Conservation (phyloP, 2,329 filamentous ascomycete species). For the Conoideocrella luteorostrata region DNA sequence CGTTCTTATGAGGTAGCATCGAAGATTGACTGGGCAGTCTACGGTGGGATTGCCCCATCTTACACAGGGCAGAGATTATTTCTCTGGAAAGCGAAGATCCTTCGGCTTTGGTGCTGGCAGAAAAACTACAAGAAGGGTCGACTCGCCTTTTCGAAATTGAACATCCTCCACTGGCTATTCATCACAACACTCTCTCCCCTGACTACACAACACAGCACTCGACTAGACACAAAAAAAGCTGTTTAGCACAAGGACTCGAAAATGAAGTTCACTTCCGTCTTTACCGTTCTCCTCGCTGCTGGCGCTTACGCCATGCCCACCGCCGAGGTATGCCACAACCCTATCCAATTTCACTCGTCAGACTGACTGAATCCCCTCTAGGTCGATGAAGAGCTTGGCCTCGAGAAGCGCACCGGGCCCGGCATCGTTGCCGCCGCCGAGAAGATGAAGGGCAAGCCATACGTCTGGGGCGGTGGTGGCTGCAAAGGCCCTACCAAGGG, state of each 20-base stretch:
- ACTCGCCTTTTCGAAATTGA: too few relatives aligned
- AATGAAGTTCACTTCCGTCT: slow-evolving; percentile 4
- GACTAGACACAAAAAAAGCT: neutral
- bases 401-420: slow-evolving; percentile 12
- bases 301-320: slow-evolving; percentile 5
- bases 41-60: too few relatives aligned
- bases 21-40: too few relatives aligned
- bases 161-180: too few relatives aligned
- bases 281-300: slow-evolving; percentile 2
- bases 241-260: neutral
- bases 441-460: slow-evolving; percentile 10
- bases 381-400: neutral
- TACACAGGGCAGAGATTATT: too few relatives aligned
- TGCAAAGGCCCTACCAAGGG: slow-evolving; percentile 13
- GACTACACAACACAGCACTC: neutral
- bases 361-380: neutral
- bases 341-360: neutral
- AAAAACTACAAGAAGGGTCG: too few relatives aligned
- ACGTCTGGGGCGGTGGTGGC: slow-evolving; percentile 13
- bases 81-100: too few relatives aligned
- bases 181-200: neutral
- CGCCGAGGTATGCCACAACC: neutral
- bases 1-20: too few relatives aligned
- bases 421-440: slow-evolving; percentile 13
- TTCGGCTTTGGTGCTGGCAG: too few relatives aligned